Evolutionary conservation across 2,329 filamentous ascomycete species (phyloP), one percentile per base, ranked within the genome.

Genomic region (Pseudocercospora vitis): DNA sequence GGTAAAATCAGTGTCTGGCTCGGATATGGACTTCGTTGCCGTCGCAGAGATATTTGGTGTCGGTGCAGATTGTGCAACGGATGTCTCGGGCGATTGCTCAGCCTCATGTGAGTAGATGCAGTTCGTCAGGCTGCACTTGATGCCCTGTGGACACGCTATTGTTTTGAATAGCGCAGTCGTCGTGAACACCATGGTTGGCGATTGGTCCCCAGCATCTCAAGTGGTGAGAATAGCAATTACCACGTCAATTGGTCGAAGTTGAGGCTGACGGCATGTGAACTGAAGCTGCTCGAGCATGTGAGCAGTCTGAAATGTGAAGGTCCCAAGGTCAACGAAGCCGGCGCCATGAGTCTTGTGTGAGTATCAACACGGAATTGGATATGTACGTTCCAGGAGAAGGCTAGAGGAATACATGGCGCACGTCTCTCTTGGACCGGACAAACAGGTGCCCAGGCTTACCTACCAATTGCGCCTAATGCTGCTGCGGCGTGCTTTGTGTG

Each of bases 71-170:
- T 26, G 23, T 21, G 28, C 18, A 49, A 11, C 24, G 19, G 24
- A n/a, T 26, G 37, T n/a, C 14, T 45, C n/a, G 24, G 28, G 18
- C n/a, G 49, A 24, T n/a, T n/a, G 26, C 19, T 44, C 26, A 7
- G 63, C 50, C 50, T 76, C 67, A 68, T 86, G 83, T 9, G 71
- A 74, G 68, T 85, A 86, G 16, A 85, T 77, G 70, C 83, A 86
- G 57, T 77, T 76, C 11, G 78, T 71, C 9, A 85, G 70, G 24
- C 68, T 63, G 68, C 83, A 86, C 54, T 69, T 58, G 23, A 69
- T 63, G 11, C 74, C 74, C 57, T 76, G 72, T 7, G 82, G 82
- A 66, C 82, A 86, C 23, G 71, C 62, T 35, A 81, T 69, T 35
- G 70, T 69, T 53, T 75, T 78, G 70, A 83, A 82, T 6, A 81